These are phyloP conservation scores for Actinomortierella ambigua DNA, from an alignment of 371 early-diverging fungal genomes.

Conservation along the genomic window DNA sequence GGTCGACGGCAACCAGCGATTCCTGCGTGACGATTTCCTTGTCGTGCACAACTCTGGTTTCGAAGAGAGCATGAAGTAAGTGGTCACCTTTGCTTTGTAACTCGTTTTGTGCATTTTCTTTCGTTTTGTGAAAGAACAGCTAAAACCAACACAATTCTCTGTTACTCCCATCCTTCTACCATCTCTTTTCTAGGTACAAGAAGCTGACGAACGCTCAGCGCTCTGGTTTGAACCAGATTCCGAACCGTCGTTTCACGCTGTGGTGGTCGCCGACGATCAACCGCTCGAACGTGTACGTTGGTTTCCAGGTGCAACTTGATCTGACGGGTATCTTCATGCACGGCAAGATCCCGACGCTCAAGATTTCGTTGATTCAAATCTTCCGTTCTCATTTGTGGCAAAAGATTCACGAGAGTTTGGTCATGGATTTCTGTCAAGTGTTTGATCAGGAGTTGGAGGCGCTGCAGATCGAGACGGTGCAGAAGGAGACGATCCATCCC, in stretches of 20 bases:
- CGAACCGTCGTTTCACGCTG: conserved; percentile 99
- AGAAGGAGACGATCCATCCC: conserved; percentile 98
- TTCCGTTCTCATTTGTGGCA: conserved; percentile 99
- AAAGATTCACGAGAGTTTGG: conserved; percentile 97
- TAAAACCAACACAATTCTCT: background rate
- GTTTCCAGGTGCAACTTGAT: conserved; percentile 99
- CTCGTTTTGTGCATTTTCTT: conserved; percentile 16
- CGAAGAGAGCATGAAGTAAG: conserved; percentile 65
- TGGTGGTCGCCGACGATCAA: conserved; percentile 99
- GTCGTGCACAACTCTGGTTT: conserved; percentile 61
- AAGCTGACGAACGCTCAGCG: conserved; percentile 99
- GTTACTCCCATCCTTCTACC: background rate
- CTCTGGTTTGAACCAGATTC: conserved; percentile 97
- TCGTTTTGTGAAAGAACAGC: background rate
- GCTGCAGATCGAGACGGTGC: conserved; percentile 97
- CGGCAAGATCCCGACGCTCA: conserved; percentile 99
- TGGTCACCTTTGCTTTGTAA: background rate
- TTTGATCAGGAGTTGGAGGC: conserved; percentile 98
- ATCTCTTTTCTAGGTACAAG: conserved; percentile 67
- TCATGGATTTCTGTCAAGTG: conserved; percentile 94
- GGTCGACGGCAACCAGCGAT: conserved; percentile 54
- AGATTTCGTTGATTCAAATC: conserved; percentile 98
- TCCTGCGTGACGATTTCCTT: conserved; percentile 48
- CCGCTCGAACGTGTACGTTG: conserved; percentile 97
- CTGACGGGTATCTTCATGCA: conserved; percentile 99